Evolutionary conservation across 768 basidiomycete species (phyloP).

Genomic region (Kwoniella heveanensis): DNA sequence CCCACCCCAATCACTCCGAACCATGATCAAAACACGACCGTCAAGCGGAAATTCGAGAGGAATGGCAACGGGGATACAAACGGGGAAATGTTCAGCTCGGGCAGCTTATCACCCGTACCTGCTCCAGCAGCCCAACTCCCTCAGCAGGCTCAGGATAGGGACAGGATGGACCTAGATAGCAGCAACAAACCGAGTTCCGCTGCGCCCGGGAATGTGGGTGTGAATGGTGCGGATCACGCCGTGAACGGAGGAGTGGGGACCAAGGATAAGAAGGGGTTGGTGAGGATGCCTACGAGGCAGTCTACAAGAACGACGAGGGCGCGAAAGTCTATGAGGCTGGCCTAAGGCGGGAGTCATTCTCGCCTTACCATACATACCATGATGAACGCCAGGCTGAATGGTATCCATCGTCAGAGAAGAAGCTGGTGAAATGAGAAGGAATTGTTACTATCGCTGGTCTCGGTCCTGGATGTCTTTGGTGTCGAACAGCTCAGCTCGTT

Average conservation of each 20-base stretch:
- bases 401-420: too few species aligned
- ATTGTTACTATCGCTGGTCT: too few species aligned
- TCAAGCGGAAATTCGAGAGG: constrained; percentile 18
- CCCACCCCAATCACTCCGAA: constrained; percentile 11
- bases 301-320: constrained; percentile 28
- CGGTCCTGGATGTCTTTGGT: too few species aligned
- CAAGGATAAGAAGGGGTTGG: neutral
- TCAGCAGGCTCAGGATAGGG: neutral
- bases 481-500: too few species aligned
- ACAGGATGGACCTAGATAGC: neutral
- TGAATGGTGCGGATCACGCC: neutral
- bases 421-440: too few species aligned
- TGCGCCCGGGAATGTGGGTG: neutral
- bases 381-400: too few species aligned
- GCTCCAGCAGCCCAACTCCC: neutral
- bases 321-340: constrained; percentile 31
- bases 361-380: too few species aligned
- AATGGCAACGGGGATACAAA: neutral
- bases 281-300: constrained; percentile 13
- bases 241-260: neutral
- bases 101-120: constrained; percentile 38
- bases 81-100: constrained; percentile 34
- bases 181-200: neutral
- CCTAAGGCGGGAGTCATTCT: constrained; percentile 13
- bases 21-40: constrained; percentile 1